Percentiles rank a stretch among this genome's conserved stretches.
phyloP scores from a whole-genome alignment of 805 yeast species.

The Cephaloascus fragrans region DNA sequence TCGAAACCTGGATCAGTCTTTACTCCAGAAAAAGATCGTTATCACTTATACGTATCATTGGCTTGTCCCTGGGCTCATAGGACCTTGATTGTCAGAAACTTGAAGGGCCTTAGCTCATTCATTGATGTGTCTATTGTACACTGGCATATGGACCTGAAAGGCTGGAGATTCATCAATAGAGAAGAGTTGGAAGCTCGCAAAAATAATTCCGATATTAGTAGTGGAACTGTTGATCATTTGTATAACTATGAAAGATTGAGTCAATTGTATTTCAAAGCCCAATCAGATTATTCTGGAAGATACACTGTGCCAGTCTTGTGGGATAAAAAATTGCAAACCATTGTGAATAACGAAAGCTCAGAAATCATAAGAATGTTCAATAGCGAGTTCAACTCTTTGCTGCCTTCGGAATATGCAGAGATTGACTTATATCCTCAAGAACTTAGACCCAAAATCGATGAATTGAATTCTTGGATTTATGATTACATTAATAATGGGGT shows the following conservation, averaged over 20 bases:
- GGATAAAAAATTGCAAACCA: slow-evolving; percentile 75
- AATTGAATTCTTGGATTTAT: slow-evolving; percentile 72
- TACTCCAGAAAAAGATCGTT: slow-evolving; percentile 69
- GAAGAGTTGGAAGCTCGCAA: slow-evolving; percentile 35
- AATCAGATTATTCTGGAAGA: slow-evolving; percentile 70
- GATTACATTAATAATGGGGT: slow-evolving; percentile 87
- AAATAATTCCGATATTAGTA: slow-evolving; percentile 40
- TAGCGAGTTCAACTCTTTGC: slow-evolving; percentile 55
- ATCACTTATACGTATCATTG: slow-evolving; percentile 76
- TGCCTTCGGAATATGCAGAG: slow-evolving; percentile 36
- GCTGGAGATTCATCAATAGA: slow-evolving; percentile 72
- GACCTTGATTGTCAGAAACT: slow-evolving; percentile 56
- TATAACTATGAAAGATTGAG: slow-evolving; percentile 52
- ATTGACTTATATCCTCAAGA: slow-evolving; percentile 56
- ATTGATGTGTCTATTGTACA: slow-evolving; percentile 74
- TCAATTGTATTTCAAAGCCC: slow-evolving; percentile 66
- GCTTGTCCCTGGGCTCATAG: slow-evolving; percentile 99
- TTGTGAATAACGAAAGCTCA: slow-evolving; percentile 86
- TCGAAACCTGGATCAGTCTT: slow-evolving; percentile 48
- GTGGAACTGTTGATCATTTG: slow-evolving; percentile 31
- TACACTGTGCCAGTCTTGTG: slow-evolving; percentile 91
- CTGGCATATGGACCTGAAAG: slow-evolving; percentile 80
- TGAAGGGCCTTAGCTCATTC: slow-evolving; percentile 53
- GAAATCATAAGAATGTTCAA: slow-evolving; percentile 83
- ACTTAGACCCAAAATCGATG: slow-evolving; percentile 54